A percentile compares a stretch with the other conserved stretches of the same genome.
Evolutionary conservation across 306 rosid genomes (phyloP).

Genomic region (Potentilla sterilis): DNA sequence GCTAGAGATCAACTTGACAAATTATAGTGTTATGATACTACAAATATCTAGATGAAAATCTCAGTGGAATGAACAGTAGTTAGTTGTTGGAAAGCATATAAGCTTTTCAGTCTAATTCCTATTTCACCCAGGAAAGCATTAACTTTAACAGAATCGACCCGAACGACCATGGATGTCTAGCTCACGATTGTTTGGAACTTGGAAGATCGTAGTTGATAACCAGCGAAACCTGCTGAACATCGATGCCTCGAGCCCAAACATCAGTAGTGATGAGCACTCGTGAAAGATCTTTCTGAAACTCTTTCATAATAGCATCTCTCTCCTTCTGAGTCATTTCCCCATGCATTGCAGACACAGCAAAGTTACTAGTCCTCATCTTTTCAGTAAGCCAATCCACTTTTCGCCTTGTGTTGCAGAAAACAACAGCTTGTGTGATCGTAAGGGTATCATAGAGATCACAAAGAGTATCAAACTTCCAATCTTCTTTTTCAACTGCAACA

Average conservation of each 20-base stretch:
- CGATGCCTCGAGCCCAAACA: slow-evolving; percentile 98
- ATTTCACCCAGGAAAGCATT: too few relatives aligned
- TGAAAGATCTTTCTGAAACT: slow-evolving; percentile 80
- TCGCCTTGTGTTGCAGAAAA: slow-evolving; percentile 89
- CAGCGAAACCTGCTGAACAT: slow-evolving; percentile 96
- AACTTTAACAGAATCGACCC: too few relatives aligned
- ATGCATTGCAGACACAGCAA: slow-evolving; percentile 90
- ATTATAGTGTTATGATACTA: too few relatives aligned
- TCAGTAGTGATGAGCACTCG: slow-evolving; percentile 95
- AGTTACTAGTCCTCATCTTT: slow-evolving; percentile 85
- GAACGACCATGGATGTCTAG: slow-evolving; percentile 97
- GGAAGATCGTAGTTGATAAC: slow-evolving; percentile 95
- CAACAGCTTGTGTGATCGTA: slow-evolving; percentile 94
- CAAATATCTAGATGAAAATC: too few relatives aligned
- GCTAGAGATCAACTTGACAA: too few relatives aligned
- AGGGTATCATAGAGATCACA: slow-evolving; percentile 98
- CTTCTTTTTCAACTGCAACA: slow-evolving; percentile 83
- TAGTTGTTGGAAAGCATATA: too few relatives aligned
- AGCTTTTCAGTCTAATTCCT: too few relatives aligned
- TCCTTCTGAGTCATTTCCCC: slow-evolving; percentile 97
- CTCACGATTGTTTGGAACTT: slow-evolving; percentile 93
- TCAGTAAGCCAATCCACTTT: slow-evolving; percentile 98
- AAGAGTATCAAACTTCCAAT: slow-evolving; percentile 93
- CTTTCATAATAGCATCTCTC: slow-evolving; percentile 91
- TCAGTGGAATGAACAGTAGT: too few relatives aligned